phyloP scores from a whole-genome alignment of 2,329 filamentous ascomycete genomes.

The Aspergillus transmontanensis region DNA sequence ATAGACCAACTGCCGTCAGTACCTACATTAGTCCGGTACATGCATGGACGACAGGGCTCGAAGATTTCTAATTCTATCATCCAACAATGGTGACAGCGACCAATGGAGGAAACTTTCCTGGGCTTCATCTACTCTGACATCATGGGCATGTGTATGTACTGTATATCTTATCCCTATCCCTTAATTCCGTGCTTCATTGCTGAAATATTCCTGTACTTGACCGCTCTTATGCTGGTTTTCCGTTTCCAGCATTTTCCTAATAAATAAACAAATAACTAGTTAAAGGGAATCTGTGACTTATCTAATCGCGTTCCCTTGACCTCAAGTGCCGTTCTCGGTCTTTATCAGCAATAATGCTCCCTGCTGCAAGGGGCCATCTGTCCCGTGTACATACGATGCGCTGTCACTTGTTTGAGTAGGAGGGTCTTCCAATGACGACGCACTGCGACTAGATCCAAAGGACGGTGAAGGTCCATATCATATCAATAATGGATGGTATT shows the following conservation, averaged over 20 bases:
- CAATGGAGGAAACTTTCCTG: background rate
- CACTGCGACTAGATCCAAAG: background rate
- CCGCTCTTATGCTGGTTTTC: background rate
- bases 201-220: no score
- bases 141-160: background rate
- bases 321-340: background rate
- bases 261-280: background rate
- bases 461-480: background rate
- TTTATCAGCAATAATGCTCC: background rate
- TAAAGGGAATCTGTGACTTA: background rate
- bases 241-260: background rate
- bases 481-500: background rate
- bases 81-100: no score
- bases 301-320: background rate
- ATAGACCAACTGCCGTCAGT: no score
- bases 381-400: background rate
- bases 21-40: background rate
- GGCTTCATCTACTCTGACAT: background rate
- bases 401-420: background rate
- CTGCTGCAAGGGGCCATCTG: constrained; percentile 1
- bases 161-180: background rate
- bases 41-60: background rate
- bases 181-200: background rate
- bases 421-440: background rate
- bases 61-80: no score